Base-by-base conservation (phyloP, 139 green algal genomes). In the Gonium pectorale region DNA sequence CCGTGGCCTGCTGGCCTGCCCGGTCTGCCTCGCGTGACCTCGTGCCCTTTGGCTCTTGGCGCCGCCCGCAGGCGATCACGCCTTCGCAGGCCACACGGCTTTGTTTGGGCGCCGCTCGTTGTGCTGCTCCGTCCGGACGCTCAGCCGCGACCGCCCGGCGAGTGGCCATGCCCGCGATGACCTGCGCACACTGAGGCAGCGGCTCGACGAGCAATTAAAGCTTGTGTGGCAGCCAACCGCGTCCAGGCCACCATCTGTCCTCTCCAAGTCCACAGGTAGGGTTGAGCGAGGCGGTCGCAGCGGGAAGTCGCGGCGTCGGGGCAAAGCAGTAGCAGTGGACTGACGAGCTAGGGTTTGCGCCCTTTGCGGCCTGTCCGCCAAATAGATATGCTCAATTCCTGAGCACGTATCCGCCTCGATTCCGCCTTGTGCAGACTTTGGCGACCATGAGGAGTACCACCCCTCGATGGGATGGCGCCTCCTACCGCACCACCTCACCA, bases 401-500 rank as follows among this genome's bases (percentile, higher is more conserved):
- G 56, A 56, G 49, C 49, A 13, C 19, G 7, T 7, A 7, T 66
- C 56, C 19, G 56, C 21, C 56, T 66, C 19, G 7, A n/a, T n/a
- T n/a, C 22, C 56, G 13, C 56, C 56, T n/a, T 13, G 21, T 13
- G 21, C 56, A 7, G 19, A n/a, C 24, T n/a, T n/a, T 29, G 21
- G 78, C 46, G 29, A 86, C 17, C 8, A 33, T 38, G 73, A 91
- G 13, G 70, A 85, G 6, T 80, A 87, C 44, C 86, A 92, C 52
- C 92, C 92, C 1, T 90, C 83, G 0, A 54, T 80, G 24, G 90
- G 92, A 31, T 96, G 94, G 94, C 77, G 72, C n/a, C 80, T 67
- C 0, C 46, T 83, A 49, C 67, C 80, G 15, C 89, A 92, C 73
- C 93, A 96, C 70, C 60, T 93, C 27, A 78, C 62, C n/a, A 90